Conservation (phyloP, 129 eudicot species). For the Dittrichia graveolens region DNA sequence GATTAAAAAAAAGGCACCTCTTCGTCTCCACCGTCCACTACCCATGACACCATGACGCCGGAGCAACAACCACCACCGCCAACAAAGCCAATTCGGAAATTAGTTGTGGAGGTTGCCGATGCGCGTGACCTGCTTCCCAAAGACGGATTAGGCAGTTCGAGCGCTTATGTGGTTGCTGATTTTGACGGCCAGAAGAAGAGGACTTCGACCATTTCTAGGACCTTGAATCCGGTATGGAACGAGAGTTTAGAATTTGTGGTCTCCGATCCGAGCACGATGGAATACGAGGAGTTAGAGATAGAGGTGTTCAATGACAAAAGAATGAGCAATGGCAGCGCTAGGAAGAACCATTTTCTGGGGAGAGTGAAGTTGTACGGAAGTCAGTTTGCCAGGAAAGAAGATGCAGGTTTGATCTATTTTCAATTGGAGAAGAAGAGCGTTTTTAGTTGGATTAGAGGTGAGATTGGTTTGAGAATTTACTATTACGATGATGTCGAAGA, state of each 20-base stretch:
- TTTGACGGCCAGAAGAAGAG: conserved; percentile 91
- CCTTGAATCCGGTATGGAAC: conserved; percentile 83
- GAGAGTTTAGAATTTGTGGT: conserved; percentile 75
- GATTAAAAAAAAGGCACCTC: conserved; percentile 31
- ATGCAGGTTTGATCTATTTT: conserved; percentile 79
- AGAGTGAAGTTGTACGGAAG: conserved; percentile 82
- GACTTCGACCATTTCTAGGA: conserved; percentile 60
- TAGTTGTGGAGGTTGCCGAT: conserved; percentile 72
- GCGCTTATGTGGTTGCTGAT: conserved; percentile 89
- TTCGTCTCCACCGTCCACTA: conserved; percentile 27
- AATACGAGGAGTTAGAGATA: conserved; percentile 68
- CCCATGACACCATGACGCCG: conserved; percentile 54
- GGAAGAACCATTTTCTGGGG: conserved; percentile 94
- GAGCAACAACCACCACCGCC: conserved; percentile 44
- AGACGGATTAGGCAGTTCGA: conserved; percentile 95
- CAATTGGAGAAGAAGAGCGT: conserved; percentile 95
- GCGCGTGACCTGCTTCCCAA: conserved; percentile 94
- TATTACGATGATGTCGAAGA: conserved; percentile 68
- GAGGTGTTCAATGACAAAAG: conserved; percentile 87
- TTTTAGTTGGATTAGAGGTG: conserved; percentile 94
- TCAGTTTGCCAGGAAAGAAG: conserved; percentile 77
- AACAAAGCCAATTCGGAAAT: conserved; percentile 48
- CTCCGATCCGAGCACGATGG: conserved; percentile 85
- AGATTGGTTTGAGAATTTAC: conserved; percentile 75
- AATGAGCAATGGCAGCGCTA: conserved; percentile 62